Evolutionary conservation across 2,329 filamentous ascomycete genomes (phyloP), one percentile per base, ranked within the genome.

Genomic region (Alternaria sp.): DNA sequence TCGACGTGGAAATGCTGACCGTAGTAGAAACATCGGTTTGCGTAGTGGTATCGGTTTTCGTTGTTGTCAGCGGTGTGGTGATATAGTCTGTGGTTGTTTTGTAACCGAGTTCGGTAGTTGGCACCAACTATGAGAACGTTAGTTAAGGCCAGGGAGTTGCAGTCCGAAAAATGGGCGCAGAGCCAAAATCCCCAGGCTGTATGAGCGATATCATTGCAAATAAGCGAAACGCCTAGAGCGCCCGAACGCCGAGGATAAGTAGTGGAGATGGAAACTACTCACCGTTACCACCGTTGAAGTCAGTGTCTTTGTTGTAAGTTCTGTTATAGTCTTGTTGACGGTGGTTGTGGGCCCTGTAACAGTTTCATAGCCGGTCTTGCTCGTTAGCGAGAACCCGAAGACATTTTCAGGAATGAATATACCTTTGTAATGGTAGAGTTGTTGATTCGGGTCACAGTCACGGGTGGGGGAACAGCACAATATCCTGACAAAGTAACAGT

Each of bases 221-320:
- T 24, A 11, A 24, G 11, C 5, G 21, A 10, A 23, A 24, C 11
- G 21, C 5, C 4, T 13, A 40, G 11, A 24, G 37, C 21, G 2
- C 37, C 2, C 29, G 29, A 26, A 29, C 26, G 49, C 11, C 13
- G 36, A 13, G 9, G 11, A 10, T 3, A 24, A 14, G 13, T 33
- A 26, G 33, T 1, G 4, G 26, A 24, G 10, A 28, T 33, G 11
- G 4, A 34, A 5, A 28, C 2, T 4, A 37, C 65, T 34, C 62
- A 67, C 65, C 10, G 67, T 65, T 9, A 71, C 51, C 9, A 59
- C 52, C 4, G 67, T 71, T 8, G 63, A 54, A 2, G 54, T 69
- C n/a, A 56, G 48, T 3, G 64, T 71, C 62, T 60, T 50, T 9
- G 61, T 68, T 3, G 48, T 57, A 26, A 26, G 26, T 28, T 62